Percentiles rank a stretch among this genome's conserved stretches.
Evolutionary conservation across 345 rosid species (phyloP).

Genomic region (Populus ilicifolia): DNA sequence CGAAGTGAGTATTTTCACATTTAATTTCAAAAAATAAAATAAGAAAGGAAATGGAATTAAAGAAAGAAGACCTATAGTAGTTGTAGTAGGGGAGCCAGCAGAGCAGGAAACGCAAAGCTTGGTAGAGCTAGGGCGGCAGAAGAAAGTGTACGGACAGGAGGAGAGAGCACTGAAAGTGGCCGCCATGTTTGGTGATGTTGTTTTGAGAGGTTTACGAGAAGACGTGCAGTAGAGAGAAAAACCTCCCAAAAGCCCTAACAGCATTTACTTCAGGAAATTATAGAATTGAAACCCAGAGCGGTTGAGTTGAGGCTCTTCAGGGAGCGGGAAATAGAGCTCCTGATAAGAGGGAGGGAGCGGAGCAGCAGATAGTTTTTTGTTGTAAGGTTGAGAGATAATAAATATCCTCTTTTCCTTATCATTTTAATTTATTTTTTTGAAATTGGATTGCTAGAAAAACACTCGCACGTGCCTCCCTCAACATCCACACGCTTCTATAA

Average conservation of each 20-base stretch:
- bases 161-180: conserved; percentile 58
- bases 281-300: conserved; percentile 20
- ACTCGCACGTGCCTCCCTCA: conserved; percentile 20
- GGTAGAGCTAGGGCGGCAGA: conserved; percentile 26
- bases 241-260: conserved; percentile 27
- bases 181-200: conserved; percentile 43
- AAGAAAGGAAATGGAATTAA: not conserved
- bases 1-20: not conserved
- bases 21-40: not conserved
- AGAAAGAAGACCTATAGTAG: conserved; percentile 36
- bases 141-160: conserved; percentile 39
- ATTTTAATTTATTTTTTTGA: not conserved
- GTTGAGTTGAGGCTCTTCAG: not conserved
- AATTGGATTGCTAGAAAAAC: not conserved
- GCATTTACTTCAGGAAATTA: conserved; percentile 10
- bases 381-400: conserved; percentile 25
- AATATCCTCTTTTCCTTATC: conserved; percentile 25
- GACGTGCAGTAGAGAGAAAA: conserved; percentile 32
- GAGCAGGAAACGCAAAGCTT: conserved; percentile 48
- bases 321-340: conserved; percentile 35
- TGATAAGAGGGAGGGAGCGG: not conserved
- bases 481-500: not conserved
- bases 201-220: conserved; percentile 20
- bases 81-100: conserved; percentile 40
- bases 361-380: not conserved